Conservation (phyloP, 2,329 filamentous ascomycete genomes). For the Penicillium janthinellum region DNA sequence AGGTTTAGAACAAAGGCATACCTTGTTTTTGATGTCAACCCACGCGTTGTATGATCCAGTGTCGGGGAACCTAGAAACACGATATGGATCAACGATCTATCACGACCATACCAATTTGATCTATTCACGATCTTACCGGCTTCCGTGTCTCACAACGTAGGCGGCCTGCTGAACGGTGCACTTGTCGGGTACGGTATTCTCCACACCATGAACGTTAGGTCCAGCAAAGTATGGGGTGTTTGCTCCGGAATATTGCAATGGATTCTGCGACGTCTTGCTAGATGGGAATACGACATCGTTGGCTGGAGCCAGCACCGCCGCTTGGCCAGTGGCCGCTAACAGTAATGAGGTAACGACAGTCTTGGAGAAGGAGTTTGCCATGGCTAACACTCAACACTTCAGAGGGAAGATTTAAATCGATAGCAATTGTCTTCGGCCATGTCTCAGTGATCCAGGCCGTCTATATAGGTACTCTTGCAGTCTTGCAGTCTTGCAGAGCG, state of each 20-base stretch:
- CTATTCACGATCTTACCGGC: conserved; percentile 48
- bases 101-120: background rate
- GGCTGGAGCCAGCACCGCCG: conserved; percentile 13
- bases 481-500: background rate
- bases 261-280: conserved; percentile 27
- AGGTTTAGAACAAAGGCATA: conserved; percentile 3
- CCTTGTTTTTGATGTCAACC: conserved; percentile 40
- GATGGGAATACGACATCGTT: conserved; percentile 19
- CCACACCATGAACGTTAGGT: conserved; percentile 59
- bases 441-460: background rate
- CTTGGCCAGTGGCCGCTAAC: conserved; percentile 7
- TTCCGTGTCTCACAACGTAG: conserved; percentile 63
- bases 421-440: background rate
- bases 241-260: conserved; percentile 54
- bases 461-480: conserved; percentile 2
- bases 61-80: conserved; percentile 49
- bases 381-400: background rate
- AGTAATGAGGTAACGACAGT: conserved; percentile 11
- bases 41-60: conserved; percentile 61
- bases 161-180: conserved; percentile 64
- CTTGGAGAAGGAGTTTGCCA: conserved; percentile 10
- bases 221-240: conserved; percentile 59
- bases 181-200: conserved; percentile 55
- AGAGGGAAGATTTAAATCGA: background rate
- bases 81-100: background rate